Percentiles rank a stretch among this genome's conserved stretches.
These are phyloP conservation scores for Royoungia palumana DNA, from an alignment of 768 basidiomycete genomes.

Conservation along the genomic window DNA sequence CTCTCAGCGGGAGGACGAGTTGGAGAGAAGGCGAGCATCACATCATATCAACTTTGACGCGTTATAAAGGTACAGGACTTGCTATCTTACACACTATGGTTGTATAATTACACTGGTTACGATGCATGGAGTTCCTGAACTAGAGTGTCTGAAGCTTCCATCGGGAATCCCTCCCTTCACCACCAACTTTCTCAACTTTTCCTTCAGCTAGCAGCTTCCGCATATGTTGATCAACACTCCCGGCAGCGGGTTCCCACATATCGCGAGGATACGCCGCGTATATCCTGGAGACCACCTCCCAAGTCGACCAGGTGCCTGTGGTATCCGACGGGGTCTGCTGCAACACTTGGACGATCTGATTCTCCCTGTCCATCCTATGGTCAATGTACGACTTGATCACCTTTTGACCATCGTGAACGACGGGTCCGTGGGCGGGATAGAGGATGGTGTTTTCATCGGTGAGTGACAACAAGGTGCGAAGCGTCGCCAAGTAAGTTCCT, in stretches of 20 bases:
- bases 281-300: conserved; percentile 59
- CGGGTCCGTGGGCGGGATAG: conserved; percentile 91
- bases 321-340: conserved; percentile 28
- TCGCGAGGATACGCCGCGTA: conserved; percentile 72
- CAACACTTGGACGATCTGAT: conserved; percentile 63
- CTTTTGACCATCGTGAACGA: conserved; percentile 58
- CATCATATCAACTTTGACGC: conserved; percentile 99
- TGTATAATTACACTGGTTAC: conserved; percentile 4
- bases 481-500: conserved; percentile 59
- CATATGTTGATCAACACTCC: conserved; percentile 66
- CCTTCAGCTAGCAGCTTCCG: conserved; percentile 68
- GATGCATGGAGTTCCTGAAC: not conserved
- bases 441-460: conserved; percentile 47
- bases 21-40: conserved; percentile 82
- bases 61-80: conserved; percentile 41
- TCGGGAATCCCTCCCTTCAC: conserved; percentile 46
- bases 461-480: conserved; percentile 51
- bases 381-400: conserved; percentile 69
- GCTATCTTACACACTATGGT: conserved; percentile 17
- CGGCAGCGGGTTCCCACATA: conserved; percentile 71
- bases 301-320: conserved; percentile 50
- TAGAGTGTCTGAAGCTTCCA: conserved; percentile 40
- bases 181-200: conserved; percentile 47
- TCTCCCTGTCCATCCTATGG: conserved; percentile 80
- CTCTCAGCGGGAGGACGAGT: conserved; percentile 84